phyloP scores from a whole-genome alignment of 1,284 basidiomycete species.

The Microbotryum silenes-acaulis region DNA sequence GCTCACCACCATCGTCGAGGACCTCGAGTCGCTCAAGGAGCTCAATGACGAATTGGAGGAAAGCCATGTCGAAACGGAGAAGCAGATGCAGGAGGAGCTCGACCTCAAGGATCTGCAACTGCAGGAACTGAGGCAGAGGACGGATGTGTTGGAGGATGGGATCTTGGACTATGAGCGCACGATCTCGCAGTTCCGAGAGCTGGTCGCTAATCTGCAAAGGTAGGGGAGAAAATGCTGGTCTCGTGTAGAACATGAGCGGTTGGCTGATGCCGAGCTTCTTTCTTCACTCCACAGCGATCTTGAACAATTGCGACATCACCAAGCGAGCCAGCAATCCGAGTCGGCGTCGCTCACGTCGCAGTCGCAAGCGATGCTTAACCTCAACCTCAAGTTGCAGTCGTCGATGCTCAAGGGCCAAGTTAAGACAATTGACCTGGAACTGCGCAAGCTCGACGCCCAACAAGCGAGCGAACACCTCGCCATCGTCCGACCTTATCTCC shows the following conservation, averaged over 20 bases:
- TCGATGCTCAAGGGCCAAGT: conserved; percentile 81
- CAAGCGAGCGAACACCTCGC: conserved; percentile 68
- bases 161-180: conserved; percentile 79
- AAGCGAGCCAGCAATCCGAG: conserved; percentile 72
- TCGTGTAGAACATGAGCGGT: background rate
- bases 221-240: conserved; percentile 38
- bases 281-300: conserved; percentile 56
- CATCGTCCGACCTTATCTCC: conserved; percentile 64
- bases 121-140: conserved; percentile 58
- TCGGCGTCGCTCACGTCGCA: conserved; percentile 64
- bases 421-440: conserved; percentile 75
- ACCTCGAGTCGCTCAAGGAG: conserved; percentile 84
- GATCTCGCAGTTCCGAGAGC: conserved; percentile 80
- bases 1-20: conserved; percentile 84
- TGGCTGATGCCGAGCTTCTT: background rate
- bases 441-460: conserved; percentile 70
- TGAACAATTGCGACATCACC: conserved; percentile 67
- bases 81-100: conserved; percentile 80
- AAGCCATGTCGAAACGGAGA: conserved; percentile 89
- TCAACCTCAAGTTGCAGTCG: conserved; percentile 86
- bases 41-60: conserved; percentile 96
- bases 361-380: conserved; percentile 73
- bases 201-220: conserved; percentile 74
- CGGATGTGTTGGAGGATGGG: conserved; percentile 62
- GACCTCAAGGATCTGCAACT: conserved; percentile 63